Conservation (phyloP, 2,329 filamentous ascomycete species). For the Sporothrix dimorphospora region DNA sequence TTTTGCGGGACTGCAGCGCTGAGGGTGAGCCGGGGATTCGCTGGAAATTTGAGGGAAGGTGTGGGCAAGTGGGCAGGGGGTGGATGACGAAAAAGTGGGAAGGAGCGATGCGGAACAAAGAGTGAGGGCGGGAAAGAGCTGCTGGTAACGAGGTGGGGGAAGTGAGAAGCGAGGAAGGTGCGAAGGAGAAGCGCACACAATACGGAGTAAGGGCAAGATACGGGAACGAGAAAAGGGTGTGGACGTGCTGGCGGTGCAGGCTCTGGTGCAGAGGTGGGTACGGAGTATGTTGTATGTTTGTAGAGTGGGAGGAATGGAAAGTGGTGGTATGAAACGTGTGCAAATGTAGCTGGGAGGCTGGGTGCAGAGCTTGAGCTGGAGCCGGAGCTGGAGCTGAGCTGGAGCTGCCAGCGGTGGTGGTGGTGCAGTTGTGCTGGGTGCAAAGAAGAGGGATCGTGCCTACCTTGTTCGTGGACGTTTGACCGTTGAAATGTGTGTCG, state of each 20-base stretch:
- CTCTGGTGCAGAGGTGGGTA: neutral
- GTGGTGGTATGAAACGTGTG: conserved; percentile 1
- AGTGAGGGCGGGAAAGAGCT: neutral
- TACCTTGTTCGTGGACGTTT: neutral
- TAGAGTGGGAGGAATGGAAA: no score
- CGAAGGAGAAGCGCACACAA: neutral
- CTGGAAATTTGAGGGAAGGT: neutral
- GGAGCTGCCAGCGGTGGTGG: neutral
- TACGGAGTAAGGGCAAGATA: neutral
- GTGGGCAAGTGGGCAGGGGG: conserved; percentile 10
- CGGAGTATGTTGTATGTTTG: no score
- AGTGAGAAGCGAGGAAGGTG: no score
- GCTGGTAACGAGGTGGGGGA: neutral
- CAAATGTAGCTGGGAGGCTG: conserved; percentile 12
- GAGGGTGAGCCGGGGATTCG: neutral
- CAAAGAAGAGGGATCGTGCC: conserved; percentile 4
- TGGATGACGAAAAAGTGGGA: conserved; percentile 17
- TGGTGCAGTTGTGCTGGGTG: neutral
- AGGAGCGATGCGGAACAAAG: neutral
- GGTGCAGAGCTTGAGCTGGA: neutral
- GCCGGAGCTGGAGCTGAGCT: conserved; percentile 1
- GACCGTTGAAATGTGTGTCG: neutral
- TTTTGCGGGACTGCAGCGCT: neutral
- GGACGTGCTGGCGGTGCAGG: neutral
- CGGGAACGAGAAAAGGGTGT: neutral